Evolutionary conservation across 1,139 yeast species (phyloP).

Genomic region (Blastobotrys apis): DNA sequence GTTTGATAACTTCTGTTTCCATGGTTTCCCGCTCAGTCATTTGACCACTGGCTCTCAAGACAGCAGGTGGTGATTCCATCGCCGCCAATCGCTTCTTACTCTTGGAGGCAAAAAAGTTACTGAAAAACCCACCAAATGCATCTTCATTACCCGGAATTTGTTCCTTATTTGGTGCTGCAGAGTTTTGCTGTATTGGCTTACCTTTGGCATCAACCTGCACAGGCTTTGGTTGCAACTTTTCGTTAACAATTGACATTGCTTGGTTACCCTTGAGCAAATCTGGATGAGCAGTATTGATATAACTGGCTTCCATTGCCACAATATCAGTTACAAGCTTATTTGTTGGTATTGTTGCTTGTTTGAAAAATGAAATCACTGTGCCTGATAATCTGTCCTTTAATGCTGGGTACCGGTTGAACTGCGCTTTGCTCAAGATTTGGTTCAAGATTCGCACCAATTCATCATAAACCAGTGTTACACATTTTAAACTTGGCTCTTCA

Average conservation of each 20-base stretch:
- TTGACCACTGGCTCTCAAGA: slow-evolving; percentile 87
- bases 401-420: slow-evolving; percentile 84
- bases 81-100: slow-evolving; percentile 90
- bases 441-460: slow-evolving; percentile 89
- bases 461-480: slow-evolving; percentile 88
- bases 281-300: slow-evolving; percentile 96
- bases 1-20: slow-evolving; percentile 95
- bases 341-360: slow-evolving; percentile 80
- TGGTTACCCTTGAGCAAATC: slow-evolving; percentile 91
- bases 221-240: slow-evolving; percentile 74
- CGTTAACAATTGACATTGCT: slow-evolving; percentile 92
- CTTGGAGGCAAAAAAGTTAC: slow-evolving; percentile 89
- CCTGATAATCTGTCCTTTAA: slow-evolving; percentile 82
- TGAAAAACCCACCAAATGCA: slow-evolving; percentile 70
- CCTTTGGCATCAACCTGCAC: slow-evolving; percentile 91
- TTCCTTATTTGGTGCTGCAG: slow-evolving; percentile 23
- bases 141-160: slow-evolving; percentile 22
- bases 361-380: slow-evolving; percentile 73
- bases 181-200: slow-evolving; percentile 42
- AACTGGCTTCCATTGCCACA: slow-evolving; percentile 81
- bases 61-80: slow-evolving; percentile 96
- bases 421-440: slow-evolving; percentile 77
- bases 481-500: slow-evolving; percentile 91
- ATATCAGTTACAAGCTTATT: slow-evolving; percentile 79
- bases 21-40: slow-evolving; percentile 94